Percentiles rank a stretch among this genome's conserved stretches.
Conservation (phyloP, 2,329 filamentous ascomycete genomes). For the Fusarium pseudocircinatum region DNA sequence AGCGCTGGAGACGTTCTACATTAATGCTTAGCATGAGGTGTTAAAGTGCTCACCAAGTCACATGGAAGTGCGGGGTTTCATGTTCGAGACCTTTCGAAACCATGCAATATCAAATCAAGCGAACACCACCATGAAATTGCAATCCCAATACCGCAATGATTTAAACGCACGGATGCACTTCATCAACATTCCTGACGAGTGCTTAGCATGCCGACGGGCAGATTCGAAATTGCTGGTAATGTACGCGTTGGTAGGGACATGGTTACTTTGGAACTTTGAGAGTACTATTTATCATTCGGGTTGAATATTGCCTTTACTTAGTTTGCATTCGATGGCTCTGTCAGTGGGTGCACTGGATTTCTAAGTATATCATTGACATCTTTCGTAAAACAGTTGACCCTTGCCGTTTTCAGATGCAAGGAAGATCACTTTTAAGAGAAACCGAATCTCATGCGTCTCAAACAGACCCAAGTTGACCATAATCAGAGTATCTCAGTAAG, state of each 20-base stretch:
- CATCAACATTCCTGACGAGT: neutral
- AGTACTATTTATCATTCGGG: rapidly evolving
- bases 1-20: neutral
- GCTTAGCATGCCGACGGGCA: neutral
- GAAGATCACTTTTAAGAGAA: rapidly evolving
- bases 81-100: neutral
- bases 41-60: neutral
- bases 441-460: rapidly evolving
- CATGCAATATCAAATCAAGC: neutral
- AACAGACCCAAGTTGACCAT: neutral
- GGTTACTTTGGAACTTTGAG: rapidly evolving
- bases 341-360: neutral
- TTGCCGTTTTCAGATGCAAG: too few species aligned
- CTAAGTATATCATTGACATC: neutral
- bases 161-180: neutral
- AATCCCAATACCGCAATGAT: rapidly evolving
- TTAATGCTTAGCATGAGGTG: neutral
- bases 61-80: neutral
- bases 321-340: rapidly evolving
- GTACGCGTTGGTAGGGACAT: rapidly evolving
- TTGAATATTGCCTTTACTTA: rapidly evolving
- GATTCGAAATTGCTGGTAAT: neutral
- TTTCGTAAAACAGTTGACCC: rapidly evolving
- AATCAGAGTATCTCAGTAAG: neutral
- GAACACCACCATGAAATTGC: rapidly evolving